Evolutionary conservation across 768 basidiomycete genomes (phyloP), one percentile per base, ranked within the genome.

Genomic region (Astraeus odoratus): DNA sequence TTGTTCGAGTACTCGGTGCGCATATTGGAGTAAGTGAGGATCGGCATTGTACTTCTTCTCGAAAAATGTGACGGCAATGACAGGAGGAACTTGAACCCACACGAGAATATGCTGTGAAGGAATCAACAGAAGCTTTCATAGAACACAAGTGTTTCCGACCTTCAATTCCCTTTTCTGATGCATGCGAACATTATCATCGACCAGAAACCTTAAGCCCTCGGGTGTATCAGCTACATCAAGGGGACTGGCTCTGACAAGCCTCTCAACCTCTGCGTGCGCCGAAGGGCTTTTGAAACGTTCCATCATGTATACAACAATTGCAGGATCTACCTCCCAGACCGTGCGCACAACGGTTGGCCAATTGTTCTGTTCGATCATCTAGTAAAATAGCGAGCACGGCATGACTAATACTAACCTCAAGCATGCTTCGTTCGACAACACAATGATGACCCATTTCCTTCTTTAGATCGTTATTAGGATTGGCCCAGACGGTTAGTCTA

Each of bases 1-100:
- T 60, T 95, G 88, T 59, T 92, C 92, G 34, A 99, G 68, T 1
- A 94, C 93, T 34, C 94, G 78, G 66, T 98, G 91, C 0, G 94
- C 94, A 60, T 97, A 98, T 81, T 99, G 96, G 18, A 98, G 68
- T 27, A 96, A 65, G 27, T 89, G 63, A 0, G 95, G 86, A 57
- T 98, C 83, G 55, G 79, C 88, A 51, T 81, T 75, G 63, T 84
- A 94, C 43, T 81, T 79, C 23, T 78, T 81, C 61, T 93, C 89
- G 61, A 97, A 96, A 59, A 86, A 86, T 0, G 84, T 82, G 53
- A 78, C 77, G 16, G 89, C 89, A 16, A 83, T 69, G 15, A 93
- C 73, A 0, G 90, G 92, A 3, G 95, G 83, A 12, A 93, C 85
- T 16, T 92, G 80, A 2, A 81, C 80, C 92, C 93, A 97, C 7